phyloP scores from a whole-genome alignment of 495 filamentous ascomycete genomes.

The Neurospora africana region DNA sequence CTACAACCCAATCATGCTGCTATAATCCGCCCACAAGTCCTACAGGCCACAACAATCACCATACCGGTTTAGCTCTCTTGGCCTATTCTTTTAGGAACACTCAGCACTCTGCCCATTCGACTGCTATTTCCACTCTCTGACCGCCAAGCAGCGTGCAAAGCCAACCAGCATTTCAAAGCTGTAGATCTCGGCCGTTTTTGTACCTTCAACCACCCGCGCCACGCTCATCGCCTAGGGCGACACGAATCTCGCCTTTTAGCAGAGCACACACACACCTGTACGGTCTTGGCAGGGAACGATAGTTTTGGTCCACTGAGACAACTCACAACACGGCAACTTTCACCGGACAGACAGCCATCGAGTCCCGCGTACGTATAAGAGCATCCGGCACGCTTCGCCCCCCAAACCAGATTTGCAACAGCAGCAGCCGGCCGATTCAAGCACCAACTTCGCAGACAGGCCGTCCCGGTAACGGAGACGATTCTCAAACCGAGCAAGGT shows the following conservation, averaged over 20 bases:
- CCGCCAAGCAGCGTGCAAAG: conserved; percentile 16
- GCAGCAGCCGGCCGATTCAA: background rate
- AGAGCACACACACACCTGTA: conserved; percentile 3
- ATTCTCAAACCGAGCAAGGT: background rate
- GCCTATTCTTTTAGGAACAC: background rate
- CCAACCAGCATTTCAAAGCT: conserved; percentile 13
- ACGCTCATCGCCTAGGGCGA: conserved; percentile 18
- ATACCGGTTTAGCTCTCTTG: background rate
- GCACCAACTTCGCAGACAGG: background rate
- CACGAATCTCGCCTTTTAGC: conserved; percentile 23
- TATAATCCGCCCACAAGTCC: background rate
- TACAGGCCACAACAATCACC: background rate
- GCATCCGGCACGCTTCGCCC: background rate
- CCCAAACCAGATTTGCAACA: background rate
- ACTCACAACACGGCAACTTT: conserved; percentile 2
- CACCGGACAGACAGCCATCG: background rate
- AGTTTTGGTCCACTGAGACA: conserved; percentile 6
- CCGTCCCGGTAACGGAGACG: background rate
- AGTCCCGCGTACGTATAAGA: conserved; percentile 1
- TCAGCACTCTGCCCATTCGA: background rate
- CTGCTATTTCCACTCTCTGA: background rate
- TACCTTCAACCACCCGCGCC: conserved; percentile 14
- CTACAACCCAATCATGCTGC: background rate
- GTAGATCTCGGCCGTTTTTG: conserved; percentile 24
- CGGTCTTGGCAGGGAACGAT: conserved; percentile 21